Conservation (phyloP, 345 rosid genomes). For the Hypericum androsaemum region DNA sequence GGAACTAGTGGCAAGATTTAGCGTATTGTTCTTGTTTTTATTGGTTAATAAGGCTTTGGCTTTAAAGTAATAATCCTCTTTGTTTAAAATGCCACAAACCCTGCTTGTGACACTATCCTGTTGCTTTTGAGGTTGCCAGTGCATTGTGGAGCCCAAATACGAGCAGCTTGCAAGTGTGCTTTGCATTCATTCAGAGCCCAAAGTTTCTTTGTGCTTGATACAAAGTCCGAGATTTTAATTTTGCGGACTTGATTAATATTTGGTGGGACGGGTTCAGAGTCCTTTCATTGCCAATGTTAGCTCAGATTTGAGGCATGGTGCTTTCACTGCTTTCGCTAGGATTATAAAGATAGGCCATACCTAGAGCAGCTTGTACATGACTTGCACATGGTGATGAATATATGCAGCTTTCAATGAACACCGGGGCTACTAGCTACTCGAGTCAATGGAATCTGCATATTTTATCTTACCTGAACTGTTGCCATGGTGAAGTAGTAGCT, state of each 20-base stretch:
- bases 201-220: constrained; percentile 1
- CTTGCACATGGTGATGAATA: not conserved
- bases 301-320: constrained; percentile 1
- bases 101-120: too few species aligned
- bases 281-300: not conserved
- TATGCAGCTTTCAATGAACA: constrained; percentile 8
- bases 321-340: not conserved
- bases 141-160: too few species aligned
- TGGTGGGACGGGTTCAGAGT: constrained; percentile 2
- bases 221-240: not conserved
- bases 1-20: not conserved
- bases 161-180: too few species aligned
- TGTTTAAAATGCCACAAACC: constrained; percentile 9
- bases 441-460: constrained; percentile 17
- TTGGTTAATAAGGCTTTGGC: constrained; percentile 15
- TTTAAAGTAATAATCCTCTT: too few species aligned
- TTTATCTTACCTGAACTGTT: constrained; percentile 12
- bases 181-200: not conserved
- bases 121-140: too few species aligned
- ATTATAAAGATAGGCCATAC: constrained; percentile 2
- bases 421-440: constrained; percentile 11
- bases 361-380: constrained; percentile 5
- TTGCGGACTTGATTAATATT: not conserved
- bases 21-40: constrained; percentile 9
- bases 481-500: constrained; percentile 11